Evolutionary conservation across 2,329 filamentous ascomycete genomes (phyloP).

Genomic region (Elsinoe perseae): DNA sequence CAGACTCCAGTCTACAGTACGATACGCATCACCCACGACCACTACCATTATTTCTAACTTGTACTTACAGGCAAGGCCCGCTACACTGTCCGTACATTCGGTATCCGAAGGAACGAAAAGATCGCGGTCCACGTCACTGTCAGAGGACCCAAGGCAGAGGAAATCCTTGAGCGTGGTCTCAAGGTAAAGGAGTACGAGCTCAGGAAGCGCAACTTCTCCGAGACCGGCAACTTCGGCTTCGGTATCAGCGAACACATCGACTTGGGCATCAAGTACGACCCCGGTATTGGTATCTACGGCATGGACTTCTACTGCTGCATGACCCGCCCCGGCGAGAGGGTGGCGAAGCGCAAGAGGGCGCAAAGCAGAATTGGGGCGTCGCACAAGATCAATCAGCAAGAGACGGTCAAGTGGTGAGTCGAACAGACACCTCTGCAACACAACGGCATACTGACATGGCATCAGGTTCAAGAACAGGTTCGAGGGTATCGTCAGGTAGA

Average conservation of each 20-base stretch:
- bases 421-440: not conserved
- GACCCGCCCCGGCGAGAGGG: constrained; percentile 97
- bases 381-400: constrained; percentile 88
- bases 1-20: constrained; percentile 99
- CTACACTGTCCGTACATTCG: constrained; percentile 99
- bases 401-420: constrained; percentile 92
- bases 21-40: constrained; percentile 23
- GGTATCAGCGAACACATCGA: constrained; percentile 99
- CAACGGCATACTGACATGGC: constrained; percentile 3
- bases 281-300: constrained; percentile 95
- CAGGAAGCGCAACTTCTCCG: constrained; percentile 98
- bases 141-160: constrained; percentile 97
- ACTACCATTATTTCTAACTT: constrained; percentile 18
- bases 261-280: constrained; percentile 99
- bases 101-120: constrained; percentile 99
- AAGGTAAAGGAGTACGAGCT: constrained; percentile 99
- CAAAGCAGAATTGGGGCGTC: constrained; percentile 76
- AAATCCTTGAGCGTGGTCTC: constrained; percentile 99
- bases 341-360: constrained; percentile 86
- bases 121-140: constrained; percentile 99
- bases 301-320: constrained; percentile 99
- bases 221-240: constrained; percentile 99
- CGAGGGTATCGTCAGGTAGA: constrained; percentile 98
- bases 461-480: constrained; percentile 67
- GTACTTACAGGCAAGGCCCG: constrained; percentile 78